Conservation (phyloP, 2,329 filamentous ascomycete species). For the Fusarium sarcochroum region DNA sequence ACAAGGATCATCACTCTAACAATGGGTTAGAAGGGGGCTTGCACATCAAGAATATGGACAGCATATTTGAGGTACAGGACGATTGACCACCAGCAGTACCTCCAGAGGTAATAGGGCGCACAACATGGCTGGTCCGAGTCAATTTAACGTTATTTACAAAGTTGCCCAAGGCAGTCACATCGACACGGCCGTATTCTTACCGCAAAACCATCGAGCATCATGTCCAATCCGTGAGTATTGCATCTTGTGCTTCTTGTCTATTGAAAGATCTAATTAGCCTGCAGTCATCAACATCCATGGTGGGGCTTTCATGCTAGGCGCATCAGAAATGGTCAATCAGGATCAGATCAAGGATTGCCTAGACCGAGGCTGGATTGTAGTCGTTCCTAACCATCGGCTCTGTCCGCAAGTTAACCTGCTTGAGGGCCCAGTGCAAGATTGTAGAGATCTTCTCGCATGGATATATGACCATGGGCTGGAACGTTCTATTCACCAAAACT, state of each 20-base stretch:
- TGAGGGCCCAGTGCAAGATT: conserved; percentile 10
- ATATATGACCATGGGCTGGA: neutral
- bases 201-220: neutral
- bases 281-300: conserved; percentile 18
- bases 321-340: conserved; percentile 21
- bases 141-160: conserved; percentile 13
- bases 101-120: neutral
- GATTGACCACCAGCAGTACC: neutral
- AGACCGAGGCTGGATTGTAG: conserved; percentile 4
- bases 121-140: neutral
- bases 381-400: conserved; percentile 6
- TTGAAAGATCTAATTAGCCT: neutral
- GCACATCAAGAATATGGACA: conserved; percentile 1
- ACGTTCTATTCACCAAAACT: neutral
- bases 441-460: conserved; percentile 11
- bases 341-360: conserved; percentile 14
- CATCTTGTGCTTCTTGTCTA: fast-evolving
- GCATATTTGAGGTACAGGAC: neutral
- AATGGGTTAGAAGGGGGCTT: neutral
- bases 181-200: conserved; percentile 3
- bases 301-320: conserved; percentile 19
- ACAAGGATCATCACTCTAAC: neutral
- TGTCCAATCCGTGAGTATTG: neutral
- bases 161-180: conserved; percentile 1
- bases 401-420: conserved; percentile 11